phyloP scores from a whole-genome alignment of 306 rosid genomes.

The Datisca glomerata region DNA sequence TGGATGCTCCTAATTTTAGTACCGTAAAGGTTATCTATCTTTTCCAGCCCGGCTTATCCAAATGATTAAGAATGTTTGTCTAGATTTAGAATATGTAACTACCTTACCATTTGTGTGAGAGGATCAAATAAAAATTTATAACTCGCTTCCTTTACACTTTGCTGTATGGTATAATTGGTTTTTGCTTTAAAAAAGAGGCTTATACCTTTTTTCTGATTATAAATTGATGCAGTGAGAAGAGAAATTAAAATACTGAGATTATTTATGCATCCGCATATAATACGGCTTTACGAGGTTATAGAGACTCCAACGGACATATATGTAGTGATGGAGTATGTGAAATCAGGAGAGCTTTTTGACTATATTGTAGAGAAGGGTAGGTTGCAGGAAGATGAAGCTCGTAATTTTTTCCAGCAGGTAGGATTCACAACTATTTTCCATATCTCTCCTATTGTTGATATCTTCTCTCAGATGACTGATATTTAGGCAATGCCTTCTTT shows the following conservation, averaged over 20 bases:
- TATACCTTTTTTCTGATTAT: constrained; percentile 2
- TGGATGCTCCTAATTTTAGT: no score
- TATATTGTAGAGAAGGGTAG: constrained; percentile 92
- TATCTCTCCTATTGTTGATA: constrained; percentile 7
- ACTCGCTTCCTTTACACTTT: no score
- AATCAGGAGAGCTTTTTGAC: constrained; percentile 95
- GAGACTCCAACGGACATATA: constrained; percentile 73
- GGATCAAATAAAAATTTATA: no score
- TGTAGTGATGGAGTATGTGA: constrained; percentile 91
- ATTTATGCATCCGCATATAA: constrained; percentile 96
- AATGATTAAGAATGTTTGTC: no score
- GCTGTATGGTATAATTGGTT: no score
- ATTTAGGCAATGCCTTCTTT: constrained; percentile 5
- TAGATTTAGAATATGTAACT: no score
- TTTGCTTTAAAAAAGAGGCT: no score
- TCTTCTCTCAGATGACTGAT: constrained; percentile 5
- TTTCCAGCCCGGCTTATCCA: no score
- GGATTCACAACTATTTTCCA: constrained; percentile 6
- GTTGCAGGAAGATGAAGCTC: constrained; percentile 97
- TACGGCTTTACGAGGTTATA: constrained; percentile 80
- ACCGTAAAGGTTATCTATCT: no score
- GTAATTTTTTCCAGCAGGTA: constrained; percentile 94
- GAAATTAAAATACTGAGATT: constrained; percentile 81
- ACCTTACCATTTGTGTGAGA: no score
- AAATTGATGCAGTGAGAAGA: constrained; percentile 69